Percentiles rank a stretch among this genome's conserved stretches.
Evolutionary conservation across 2,329 filamentous ascomycete genomes (phyloP).

Genomic region (Colletotrichum liriopes): DNA sequence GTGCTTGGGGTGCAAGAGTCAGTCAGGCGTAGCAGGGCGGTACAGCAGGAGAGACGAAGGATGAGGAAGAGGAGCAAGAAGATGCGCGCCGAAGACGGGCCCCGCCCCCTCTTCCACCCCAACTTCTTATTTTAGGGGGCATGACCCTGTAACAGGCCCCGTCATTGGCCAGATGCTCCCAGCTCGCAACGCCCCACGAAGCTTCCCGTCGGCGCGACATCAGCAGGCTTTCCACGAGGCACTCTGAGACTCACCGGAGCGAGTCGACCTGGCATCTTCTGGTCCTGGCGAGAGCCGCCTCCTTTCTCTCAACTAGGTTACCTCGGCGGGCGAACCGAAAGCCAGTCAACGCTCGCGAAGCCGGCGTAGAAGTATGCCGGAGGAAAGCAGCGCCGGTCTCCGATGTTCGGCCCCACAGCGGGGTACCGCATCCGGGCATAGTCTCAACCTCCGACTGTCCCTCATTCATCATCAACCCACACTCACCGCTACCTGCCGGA

Average conservation of each 20-base stretch:
- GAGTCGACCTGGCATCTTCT: not conserved
- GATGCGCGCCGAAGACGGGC: not conserved
- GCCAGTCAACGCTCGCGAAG: slow-evolving; percentile 1
- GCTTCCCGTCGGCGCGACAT: slow-evolving; percentile 15
- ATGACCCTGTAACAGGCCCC: slow-evolving; percentile 5
- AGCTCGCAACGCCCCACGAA: not conserved
- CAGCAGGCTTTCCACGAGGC: slow-evolving; percentile 29
- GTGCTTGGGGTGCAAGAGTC: not conserved
- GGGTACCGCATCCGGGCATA: slow-evolving; percentile 7
- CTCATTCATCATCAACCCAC: not conserved
- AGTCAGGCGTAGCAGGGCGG: not conserved
- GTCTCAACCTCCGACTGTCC: slow-evolving; percentile 1
- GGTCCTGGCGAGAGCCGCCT: not conserved
- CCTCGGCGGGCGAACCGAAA: not conserved
- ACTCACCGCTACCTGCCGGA: not conserved
- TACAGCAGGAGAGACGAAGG: not conserved
- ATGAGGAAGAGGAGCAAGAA: not conserved
- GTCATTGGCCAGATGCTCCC: slow-evolving; percentile 1
- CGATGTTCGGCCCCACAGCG: slow-evolving; percentile 12
- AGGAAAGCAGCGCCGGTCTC: slow-evolving; percentile 8
- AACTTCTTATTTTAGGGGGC: not conserved
- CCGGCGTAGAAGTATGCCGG: not conserved
- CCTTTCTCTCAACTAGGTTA: not conserved
- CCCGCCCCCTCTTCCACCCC: not conserved
- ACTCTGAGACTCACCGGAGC: not conserved